Evolutionary conservation across 805 yeast genomes (phyloP).

Genomic region (Spathaspora hagerdaliae): DNA sequence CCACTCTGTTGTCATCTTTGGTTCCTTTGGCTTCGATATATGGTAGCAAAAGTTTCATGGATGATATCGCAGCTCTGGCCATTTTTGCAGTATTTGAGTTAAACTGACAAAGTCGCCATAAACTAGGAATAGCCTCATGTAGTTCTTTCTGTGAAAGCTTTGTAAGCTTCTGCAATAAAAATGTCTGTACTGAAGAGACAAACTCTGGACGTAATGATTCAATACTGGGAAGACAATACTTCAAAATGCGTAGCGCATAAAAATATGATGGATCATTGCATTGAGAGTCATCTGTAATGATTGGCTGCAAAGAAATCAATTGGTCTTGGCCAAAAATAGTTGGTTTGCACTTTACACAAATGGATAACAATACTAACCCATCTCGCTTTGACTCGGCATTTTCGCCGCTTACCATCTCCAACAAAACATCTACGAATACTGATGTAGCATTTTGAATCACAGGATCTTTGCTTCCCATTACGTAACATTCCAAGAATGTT

Average conservation of each 20-base stretch:
- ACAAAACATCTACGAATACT: conserved; percentile 28
- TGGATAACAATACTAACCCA: conserved; percentile 48
- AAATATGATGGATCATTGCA: conserved; percentile 40
- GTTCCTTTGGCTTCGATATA: conserved; percentile 28
- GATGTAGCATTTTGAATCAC: conserved; percentile 16
- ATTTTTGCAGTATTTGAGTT: conserved; percentile 45
- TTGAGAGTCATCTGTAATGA: conserved; percentile 46
- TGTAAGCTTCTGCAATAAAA: conserved; percentile 54
- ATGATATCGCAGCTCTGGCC: conserved; percentile 61
- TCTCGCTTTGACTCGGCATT: not conserved
- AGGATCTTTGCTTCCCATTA: conserved; percentile 26
- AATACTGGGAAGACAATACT: conserved; percentile 42
- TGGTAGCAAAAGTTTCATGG: conserved; percentile 49
- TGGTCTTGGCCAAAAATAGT: conserved; percentile 62
- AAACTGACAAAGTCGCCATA: conserved; percentile 52
- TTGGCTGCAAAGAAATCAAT: conserved; percentile 61
- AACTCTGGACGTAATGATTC: conserved; percentile 48
- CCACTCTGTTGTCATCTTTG: conserved; percentile 42
- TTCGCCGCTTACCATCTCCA: conserved; percentile 17
- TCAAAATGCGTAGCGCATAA: conserved; percentile 53
- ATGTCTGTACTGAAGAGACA: conserved; percentile 44
- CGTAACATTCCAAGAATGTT: conserved; percentile 36
- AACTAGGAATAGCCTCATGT: conserved; percentile 70
- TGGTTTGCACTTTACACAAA: conserved; percentile 51
- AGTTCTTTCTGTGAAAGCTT: conserved; percentile 58